Conservation (phyloP, 345 rosid species). For the Lagerstroemia speciosa region DNA sequence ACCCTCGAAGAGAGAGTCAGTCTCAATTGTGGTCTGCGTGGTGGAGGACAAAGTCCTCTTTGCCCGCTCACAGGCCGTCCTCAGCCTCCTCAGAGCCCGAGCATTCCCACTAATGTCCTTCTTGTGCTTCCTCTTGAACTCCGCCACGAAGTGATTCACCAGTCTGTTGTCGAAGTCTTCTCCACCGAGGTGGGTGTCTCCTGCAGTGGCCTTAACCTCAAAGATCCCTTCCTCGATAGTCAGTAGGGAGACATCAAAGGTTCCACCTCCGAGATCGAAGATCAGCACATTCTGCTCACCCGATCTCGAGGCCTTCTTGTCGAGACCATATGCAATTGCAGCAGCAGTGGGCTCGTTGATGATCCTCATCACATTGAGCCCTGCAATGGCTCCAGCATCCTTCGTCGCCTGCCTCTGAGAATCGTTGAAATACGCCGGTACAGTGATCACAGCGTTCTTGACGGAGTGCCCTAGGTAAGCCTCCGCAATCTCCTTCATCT, state of each 20-base stretch:
- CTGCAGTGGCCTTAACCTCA: conserved; percentile 31
- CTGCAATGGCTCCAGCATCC: conserved; percentile 41
- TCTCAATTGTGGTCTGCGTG: conserved; percentile 26
- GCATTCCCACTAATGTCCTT: conserved; percentile 24
- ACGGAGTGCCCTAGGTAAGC: conserved; percentile 14
- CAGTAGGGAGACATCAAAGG: conserved; percentile 28
- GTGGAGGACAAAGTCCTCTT: conserved; percentile 26
- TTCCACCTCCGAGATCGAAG: conserved; percentile 30
- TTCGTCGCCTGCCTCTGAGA: conserved; percentile 46
- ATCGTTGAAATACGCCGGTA: conserved; percentile 38
- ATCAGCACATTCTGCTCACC: conserved; percentile 27
- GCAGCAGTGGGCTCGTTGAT: conserved; percentile 28
- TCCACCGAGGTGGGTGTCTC: conserved; percentile 27
- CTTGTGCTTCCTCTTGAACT: conserved; percentile 20
- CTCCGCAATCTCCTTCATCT: conserved; percentile 18
- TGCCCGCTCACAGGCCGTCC: conserved; percentile 27
- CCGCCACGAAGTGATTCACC: conserved; percentile 23
- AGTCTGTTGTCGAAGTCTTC: conserved; percentile 28
- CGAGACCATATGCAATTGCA: conserved; percentile 23
- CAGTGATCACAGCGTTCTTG: conserved; percentile 24
- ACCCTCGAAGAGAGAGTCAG: conserved; percentile 26
- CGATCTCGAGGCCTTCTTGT: conserved; percentile 18
- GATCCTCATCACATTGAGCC: conserved; percentile 27
- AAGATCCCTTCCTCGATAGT: conserved; percentile 34
- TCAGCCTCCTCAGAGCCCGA: conserved; percentile 25